A percentile compares a stretch with the other conserved stretches of the same genome.
Conservation (phyloP, 2,329 filamentous ascomycete species). For the Penicillium sp. region DNA sequence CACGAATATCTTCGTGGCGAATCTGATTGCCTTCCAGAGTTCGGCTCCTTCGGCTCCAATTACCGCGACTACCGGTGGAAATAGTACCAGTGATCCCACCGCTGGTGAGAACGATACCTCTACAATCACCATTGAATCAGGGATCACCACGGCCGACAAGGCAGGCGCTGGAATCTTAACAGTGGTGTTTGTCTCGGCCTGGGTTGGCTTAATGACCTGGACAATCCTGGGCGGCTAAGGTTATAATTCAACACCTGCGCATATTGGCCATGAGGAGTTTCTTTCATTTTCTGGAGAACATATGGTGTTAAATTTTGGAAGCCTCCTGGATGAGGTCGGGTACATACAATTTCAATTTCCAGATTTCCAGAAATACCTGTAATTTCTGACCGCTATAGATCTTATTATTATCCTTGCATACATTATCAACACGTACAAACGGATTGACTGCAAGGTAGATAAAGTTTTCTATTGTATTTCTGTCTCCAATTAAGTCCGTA, state of each 20-base stretch:
- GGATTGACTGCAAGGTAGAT: too few species aligned
- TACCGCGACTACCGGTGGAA: conserved; percentile 56
- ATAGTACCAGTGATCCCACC: conserved; percentile 40
- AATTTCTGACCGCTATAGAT: background rate
- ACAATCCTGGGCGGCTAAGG: conserved; percentile 30
- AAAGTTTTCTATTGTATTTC: too few species aligned
- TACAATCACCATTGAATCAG: background rate
- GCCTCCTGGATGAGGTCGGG: background rate
- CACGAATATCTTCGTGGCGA: conserved; percentile 62
- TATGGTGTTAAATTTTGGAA: background rate
- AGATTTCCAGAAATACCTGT: background rate
- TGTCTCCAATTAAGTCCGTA: too few species aligned
- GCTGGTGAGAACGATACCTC: conserved; percentile 30
- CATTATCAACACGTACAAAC: too few species aligned
- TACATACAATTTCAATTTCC: background rate
- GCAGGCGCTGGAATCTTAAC: conserved; percentile 43
- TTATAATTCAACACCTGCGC: background rate
- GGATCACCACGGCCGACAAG: conserved; percentile 33
- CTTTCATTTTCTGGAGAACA: background rate
- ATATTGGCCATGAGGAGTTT: background rate
- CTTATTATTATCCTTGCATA: too few species aligned
- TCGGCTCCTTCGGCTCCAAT: conserved; percentile 51
- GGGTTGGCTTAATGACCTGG: conserved; percentile 34
- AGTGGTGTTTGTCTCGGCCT: conserved; percentile 26
- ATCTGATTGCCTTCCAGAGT: conserved; percentile 47